Conservation (phyloP, 805 yeast genomes). For the Saccharomycopsis selenospora region DNA sequence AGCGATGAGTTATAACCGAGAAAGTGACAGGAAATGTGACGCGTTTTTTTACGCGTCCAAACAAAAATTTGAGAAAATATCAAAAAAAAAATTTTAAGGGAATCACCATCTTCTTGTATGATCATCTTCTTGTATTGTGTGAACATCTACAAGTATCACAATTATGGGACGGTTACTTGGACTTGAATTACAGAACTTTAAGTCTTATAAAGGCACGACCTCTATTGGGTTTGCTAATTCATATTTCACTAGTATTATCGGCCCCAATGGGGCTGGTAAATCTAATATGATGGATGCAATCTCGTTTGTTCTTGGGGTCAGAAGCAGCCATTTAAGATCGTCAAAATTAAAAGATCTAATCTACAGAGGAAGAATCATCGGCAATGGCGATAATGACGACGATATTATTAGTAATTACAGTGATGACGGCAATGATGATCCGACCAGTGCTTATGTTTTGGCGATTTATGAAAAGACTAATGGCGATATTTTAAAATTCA, state of each 20-base stretch:
- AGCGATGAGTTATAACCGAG: too few relatives aligned
- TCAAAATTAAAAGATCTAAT: slow-evolving; percentile 65
- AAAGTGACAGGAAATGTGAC: too few relatives aligned
- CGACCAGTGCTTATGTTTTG: slow-evolving; percentile 62
- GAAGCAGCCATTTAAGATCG: slow-evolving; percentile 70
- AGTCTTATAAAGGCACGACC: slow-evolving; percentile 77
- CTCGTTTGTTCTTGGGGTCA: slow-evolving; percentile 85
- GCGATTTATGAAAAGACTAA: slow-evolving; percentile 61
- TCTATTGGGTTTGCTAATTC: slow-evolving; percentile 77
- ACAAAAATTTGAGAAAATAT: too few relatives aligned
- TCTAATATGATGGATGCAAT: slow-evolving; percentile 97
- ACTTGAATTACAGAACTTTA: slow-evolving; percentile 77
- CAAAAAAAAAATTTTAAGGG: not conserved
- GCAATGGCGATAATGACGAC: slow-evolving; percentile 12
- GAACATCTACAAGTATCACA: not conserved
- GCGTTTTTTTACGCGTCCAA: not conserved
- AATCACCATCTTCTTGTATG: not conserved
- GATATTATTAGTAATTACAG: slow-evolving; percentile 6
- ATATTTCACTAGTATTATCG: slow-evolving; percentile 82
- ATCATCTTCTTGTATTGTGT: too few relatives aligned
- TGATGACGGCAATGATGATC: slow-evolving; percentile 27
- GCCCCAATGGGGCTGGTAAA: slow-evolving; percentile 99
- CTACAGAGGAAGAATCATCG: slow-evolving; percentile 56
- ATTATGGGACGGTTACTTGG: slow-evolving; percentile 78
- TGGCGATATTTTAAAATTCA: slow-evolving; percentile 53